These are phyloP conservation scores for Corymbia maculata DNA, from an alignment of 345 rosid genomes.

Conservation along the genomic window DNA sequence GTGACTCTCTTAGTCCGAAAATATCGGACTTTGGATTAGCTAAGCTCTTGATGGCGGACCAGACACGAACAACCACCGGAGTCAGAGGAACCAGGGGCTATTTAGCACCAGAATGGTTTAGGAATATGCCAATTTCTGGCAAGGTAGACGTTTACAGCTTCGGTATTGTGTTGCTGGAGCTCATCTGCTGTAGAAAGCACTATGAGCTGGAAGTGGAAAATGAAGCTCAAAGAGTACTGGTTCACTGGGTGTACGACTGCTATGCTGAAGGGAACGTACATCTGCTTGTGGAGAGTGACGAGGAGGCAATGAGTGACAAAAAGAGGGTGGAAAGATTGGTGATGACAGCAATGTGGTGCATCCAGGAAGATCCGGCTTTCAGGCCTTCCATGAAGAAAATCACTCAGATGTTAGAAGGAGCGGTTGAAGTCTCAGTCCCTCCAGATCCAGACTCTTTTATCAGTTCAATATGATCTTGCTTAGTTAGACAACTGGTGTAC, in stretches of 20 bases:
- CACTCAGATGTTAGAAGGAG: conserved; percentile 27
- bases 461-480: background rate
- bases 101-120: conserved; percentile 37
- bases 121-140: conserved; percentile 21
- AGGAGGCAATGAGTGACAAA: conserved; percentile 25
- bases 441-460: conserved; percentile 11
- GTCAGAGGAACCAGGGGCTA: conserved; percentile 33
- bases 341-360: conserved; percentile 52
- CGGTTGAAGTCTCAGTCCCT: conserved; percentile 12
- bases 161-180: conserved; percentile 25
- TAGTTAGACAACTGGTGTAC: background rate
- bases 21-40: conserved; percentile 31
- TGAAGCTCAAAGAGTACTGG: conserved; percentile 8
- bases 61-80: conserved; percentile 12
- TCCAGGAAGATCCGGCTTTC: conserved; percentile 35
- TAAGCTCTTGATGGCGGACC: conserved; percentile 15
- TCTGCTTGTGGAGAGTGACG: conserved; percentile 17
- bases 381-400: conserved; percentile 41
- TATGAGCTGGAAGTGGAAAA: background rate
- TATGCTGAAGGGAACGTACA: conserved; percentile 9
- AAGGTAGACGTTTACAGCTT: conserved; percentile 42
- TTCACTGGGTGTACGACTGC: conserved; percentile 45
- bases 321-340: conserved; percentile 23
- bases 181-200: conserved; percentile 20
- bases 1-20: conserved; percentile 2